Evolutionary conservation across 371 early-diverging fungal genomes (phyloP), one percentile per base, ranked within the genome.

Genomic region (Sporodiniella umbellata): DNA sequence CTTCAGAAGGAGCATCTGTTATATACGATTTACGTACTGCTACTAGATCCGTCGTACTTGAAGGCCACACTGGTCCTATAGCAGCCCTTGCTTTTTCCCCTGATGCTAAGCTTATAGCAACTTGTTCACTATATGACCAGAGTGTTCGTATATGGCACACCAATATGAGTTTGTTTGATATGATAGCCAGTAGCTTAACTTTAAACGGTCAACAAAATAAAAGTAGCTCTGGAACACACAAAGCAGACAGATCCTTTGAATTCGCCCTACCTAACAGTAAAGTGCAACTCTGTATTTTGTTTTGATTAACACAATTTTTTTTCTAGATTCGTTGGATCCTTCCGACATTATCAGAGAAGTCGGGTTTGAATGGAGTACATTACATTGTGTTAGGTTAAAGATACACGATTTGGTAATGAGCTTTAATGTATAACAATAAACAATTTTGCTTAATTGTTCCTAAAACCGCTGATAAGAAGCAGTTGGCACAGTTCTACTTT

Each of bases 21-120:
- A 80, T 93, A 2, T 92, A 89, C 57, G 93, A 94, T 66, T 62
- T 93, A 12, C 74, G 86, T n/a, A 92, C 93, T 0, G 90, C 92
- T 0, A 90, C 92, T 4, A 83, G 83, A n/a, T 83, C 83, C 21
- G 80, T 85, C 14, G 78, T 89, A 15, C 57, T 92, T 8, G 89
- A 90, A 66, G 92, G 93, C 0, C 89, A 88, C 51, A 60, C 70
- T 12, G 78, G 72, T 18, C 58, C 86, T 4, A 80, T 91, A 1
- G 73, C 80, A 2, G 89, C 87, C 0, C 72, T 92, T 1, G 74
- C 87, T 7, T 90, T 90, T 60, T 91, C 93, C 2, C 74, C 82
- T 0, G 92, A 91, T 64, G 93, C 91, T 5, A 86, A 86, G 59
- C 70, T 84, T 1, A 79, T 92, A 35, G 90, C 86, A 0, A 83